Evolutionary conservation across 2,329 filamentous ascomycete species (phyloP).

Genomic region (Periconia sp.): DNA sequence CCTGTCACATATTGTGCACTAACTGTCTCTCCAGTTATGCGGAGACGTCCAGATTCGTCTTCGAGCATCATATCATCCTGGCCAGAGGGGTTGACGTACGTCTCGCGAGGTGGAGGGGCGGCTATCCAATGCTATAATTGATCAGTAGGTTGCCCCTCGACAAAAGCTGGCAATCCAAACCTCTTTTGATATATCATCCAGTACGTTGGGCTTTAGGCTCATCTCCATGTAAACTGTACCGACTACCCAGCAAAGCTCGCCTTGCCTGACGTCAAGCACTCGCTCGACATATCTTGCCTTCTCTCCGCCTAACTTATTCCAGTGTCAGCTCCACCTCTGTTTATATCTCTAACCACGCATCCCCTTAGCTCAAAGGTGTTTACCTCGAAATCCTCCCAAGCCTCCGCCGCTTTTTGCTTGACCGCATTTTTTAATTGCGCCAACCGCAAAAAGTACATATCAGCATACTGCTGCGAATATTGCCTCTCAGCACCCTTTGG

Average conservation of each 20-base stretch:
- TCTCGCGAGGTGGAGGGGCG: slow-evolving; percentile 73
- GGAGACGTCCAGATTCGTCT: slow-evolving; percentile 89
- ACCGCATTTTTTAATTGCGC: slow-evolving; percentile 84
- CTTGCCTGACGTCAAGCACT: slow-evolving; percentile 93
- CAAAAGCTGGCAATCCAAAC: slow-evolving; percentile 47
- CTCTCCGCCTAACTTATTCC: slow-evolving; percentile 67
- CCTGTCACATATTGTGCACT: slow-evolving; percentile 79
- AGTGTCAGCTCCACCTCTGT: slow-evolving; percentile 8
- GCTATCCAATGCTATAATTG: slow-evolving; percentile 76
- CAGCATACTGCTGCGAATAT: slow-evolving; percentile 93
- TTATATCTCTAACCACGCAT: neutral
- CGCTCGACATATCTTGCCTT: slow-evolving; percentile 75
- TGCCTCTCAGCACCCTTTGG: slow-evolving; percentile 64
- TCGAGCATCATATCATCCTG: slow-evolving; percentile 82
- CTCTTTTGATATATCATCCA: slow-evolving; percentile 93
- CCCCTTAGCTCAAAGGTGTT: slow-evolving; percentile 5
- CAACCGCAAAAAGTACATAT: slow-evolving; percentile 95
- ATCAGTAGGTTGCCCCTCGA: slow-evolving; percentile 8
- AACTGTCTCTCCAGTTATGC: slow-evolving; percentile 72
- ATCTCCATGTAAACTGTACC: slow-evolving; percentile 98
- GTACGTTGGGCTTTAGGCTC: slow-evolving; percentile 90
- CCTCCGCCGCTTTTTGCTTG: slow-evolving; percentile 69
- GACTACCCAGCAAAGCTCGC: slow-evolving; percentile 90
- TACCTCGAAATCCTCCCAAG: slow-evolving; percentile 74
- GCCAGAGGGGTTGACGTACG: slow-evolving; percentile 68